These are phyloP conservation scores for Saccharomycopsis babjevae DNA, from an alignment of 805 yeast species.

Conservation along the genomic window DNA sequence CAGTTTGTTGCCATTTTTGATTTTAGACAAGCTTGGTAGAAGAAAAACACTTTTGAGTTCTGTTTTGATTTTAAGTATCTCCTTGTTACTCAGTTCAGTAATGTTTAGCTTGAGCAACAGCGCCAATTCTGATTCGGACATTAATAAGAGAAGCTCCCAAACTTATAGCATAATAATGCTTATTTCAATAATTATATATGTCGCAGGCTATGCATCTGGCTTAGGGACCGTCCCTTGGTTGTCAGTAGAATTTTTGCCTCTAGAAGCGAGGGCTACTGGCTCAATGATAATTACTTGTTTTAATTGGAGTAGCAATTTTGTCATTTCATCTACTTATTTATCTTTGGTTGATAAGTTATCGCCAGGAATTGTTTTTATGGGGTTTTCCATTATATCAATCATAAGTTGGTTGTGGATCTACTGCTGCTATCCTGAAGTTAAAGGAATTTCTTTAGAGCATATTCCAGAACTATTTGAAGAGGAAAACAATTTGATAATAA, in stretches of 20 bases:
- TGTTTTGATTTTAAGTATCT: conserved; percentile 30
- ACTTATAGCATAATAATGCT: conserved; percentile 20
- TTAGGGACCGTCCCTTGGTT: conserved; percentile 38
- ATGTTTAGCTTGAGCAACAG: not conserved
- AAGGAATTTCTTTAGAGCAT: conserved; percentile 35
- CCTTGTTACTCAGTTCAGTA: conserved; percentile 24
- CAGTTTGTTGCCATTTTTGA: conserved; percentile 41
- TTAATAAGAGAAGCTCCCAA: not conserved
- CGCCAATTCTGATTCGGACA: not conserved
- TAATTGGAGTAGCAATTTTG: conserved; percentile 32
- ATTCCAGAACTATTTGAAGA: conserved; percentile 31
- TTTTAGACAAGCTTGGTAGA: conserved; percentile 46
- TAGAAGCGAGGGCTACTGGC: conserved; percentile 33
- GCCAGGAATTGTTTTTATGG: conserved; percentile 26
- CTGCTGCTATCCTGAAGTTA: conserved; percentile 35
- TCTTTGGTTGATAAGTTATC: conserved; percentile 26
- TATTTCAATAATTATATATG: conserved; percentile 27
- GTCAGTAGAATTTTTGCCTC: conserved; percentile 35
- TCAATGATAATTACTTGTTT: conserved; percentile 33
- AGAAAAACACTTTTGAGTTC: conserved; percentile 36
- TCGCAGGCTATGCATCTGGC: conserved; percentile 34
- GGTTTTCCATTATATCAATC: conserved; percentile 27
- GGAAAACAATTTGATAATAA: conserved; percentile 20
- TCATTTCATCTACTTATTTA: conserved; percentile 30
- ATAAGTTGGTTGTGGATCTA: conserved; percentile 32